Evolutionary conservation across 176 grass and related monocot genomes (phyloP).

Genomic region (Poa pratensis): DNA sequence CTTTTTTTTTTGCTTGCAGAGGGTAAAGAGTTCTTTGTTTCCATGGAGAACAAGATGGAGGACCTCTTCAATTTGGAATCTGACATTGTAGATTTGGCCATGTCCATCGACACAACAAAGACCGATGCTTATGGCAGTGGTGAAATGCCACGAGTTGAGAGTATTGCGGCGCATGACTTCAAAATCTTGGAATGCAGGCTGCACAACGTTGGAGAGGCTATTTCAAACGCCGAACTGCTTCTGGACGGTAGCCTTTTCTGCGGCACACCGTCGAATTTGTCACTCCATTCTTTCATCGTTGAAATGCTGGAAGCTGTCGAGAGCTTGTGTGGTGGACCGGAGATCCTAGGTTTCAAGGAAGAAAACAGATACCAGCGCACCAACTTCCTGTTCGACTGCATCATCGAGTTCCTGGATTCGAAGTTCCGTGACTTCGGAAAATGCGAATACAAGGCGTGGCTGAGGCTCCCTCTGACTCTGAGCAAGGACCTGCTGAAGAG

Average conservation of each 20-base stretch:
- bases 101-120: constrained; percentile 25
- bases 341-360: constrained; percentile 30
- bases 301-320: constrained; percentile 56
- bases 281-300: constrained; percentile 53
- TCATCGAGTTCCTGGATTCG: constrained; percentile 64
- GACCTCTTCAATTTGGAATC: constrained; percentile 51
- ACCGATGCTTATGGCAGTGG: background rate
- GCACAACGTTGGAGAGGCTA: constrained; percentile 41
- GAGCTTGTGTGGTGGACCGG: constrained; percentile 24
- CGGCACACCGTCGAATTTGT: constrained; percentile 5
- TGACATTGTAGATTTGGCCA: constrained; percentile 48
- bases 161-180: constrained; percentile 41
- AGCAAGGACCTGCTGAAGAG: constrained; percentile 51
- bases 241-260: constrained; percentile 30
- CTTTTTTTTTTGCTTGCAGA: constrained; percentile 36
- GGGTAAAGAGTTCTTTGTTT: constrained; percentile 38
- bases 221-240: constrained; percentile 63
- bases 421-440: constrained; percentile 64
- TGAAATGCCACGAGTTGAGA: constrained; percentile 9
- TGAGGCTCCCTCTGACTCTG: constrained; percentile 35
- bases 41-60: constrained; percentile 54
- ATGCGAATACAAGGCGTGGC: constrained; percentile 62
- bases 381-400: constrained; percentile 81
- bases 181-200: constrained; percentile 52
- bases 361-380: constrained; percentile 46